phyloP scores from a whole-genome alignment of 1,139 yeast genomes.

The Saccharomyces hybrid region DNA sequence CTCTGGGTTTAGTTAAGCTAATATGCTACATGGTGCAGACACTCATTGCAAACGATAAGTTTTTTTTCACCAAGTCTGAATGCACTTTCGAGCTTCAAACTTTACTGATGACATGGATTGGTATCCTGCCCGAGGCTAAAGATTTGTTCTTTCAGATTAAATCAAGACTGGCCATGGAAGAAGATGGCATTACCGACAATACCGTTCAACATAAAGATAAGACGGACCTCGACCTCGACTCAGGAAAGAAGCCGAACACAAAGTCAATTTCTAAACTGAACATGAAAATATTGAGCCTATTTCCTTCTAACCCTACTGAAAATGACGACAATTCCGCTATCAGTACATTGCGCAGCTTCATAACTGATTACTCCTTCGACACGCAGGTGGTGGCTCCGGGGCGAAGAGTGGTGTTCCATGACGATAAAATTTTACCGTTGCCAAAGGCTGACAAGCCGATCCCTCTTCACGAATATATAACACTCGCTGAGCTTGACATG shows the following conservation, averaged over 20 bases:
- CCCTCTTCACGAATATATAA: conserved; percentile 1
- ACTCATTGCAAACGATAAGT: conserved; percentile 40
- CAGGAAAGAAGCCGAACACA: conserved; percentile 1
- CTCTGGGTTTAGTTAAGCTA: conserved; percentile 44
- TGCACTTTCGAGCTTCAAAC: conserved; percentile 51
- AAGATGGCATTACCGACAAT: neutral
- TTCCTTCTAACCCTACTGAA: conserved; percentile 17
- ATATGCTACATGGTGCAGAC: conserved; percentile 56
- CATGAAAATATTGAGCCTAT: conserved; percentile 17
- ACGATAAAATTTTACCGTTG: conserved; percentile 21
- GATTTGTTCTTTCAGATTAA: conserved; percentile 33
- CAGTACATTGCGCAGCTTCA: conserved; percentile 21
- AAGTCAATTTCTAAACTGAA: conserved; percentile 12
- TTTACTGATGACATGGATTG: conserved; percentile 55
- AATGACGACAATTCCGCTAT: conserved; percentile 20
- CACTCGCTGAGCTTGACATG: neutral
- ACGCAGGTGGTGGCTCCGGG: conserved; percentile 19
- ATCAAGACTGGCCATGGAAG: conserved; percentile 9
- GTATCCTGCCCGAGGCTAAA: conserved; percentile 43
- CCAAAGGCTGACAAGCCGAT: conserved; percentile 7
- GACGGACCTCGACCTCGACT: neutral
- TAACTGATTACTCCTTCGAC: conserved; percentile 21
- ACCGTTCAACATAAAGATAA: conserved; percentile 2
- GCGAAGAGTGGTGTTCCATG: conserved; percentile 20
- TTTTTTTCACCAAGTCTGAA: conserved; percentile 41